Conservation (phyloP, 2,329 filamentous ascomycete species). For the Penicillium sp. region DNA sequence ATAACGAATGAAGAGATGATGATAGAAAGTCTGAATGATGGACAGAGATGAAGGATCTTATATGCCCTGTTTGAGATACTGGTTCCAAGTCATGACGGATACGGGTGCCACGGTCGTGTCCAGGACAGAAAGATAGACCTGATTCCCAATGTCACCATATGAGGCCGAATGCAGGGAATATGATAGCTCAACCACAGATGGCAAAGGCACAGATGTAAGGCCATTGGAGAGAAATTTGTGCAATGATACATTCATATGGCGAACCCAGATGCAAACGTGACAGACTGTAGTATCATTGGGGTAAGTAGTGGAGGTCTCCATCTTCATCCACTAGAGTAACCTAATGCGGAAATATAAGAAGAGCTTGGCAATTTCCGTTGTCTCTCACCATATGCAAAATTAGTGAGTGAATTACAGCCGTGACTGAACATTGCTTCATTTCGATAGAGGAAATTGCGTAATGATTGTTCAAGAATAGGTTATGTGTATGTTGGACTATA, state of each 20-base stretch:
- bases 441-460: not conserved
- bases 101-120: constrained; percentile 31
- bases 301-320: constrained; percentile 12
- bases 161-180: constrained; percentile 22
- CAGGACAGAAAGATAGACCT: constrained; percentile 26
- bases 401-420: not conserved
- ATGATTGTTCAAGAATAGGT: not conserved
- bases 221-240: constrained; percentile 11
- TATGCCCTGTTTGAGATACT: constrained; percentile 20
- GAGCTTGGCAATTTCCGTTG: not conserved
- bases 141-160: constrained; percentile 19
- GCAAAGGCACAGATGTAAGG: constrained; percentile 18
- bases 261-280: constrained; percentile 28
- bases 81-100: constrained; percentile 20
- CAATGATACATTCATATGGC: constrained; percentile 18
- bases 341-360: constrained; percentile 20
- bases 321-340: constrained; percentile 7
- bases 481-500: not conserved
- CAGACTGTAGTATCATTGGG: constrained; percentile 31
- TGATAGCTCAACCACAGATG: constrained; percentile 18
- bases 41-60: constrained; percentile 25
- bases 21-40: constrained; percentile 2
- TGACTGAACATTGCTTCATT: not conserved
- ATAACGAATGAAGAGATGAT: constrained; percentile 25
- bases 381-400: not conserved